Evolutionary conservation across 495 filamentous ascomycete genomes (phyloP).

Genomic region (Neurospora sp.): DNA sequence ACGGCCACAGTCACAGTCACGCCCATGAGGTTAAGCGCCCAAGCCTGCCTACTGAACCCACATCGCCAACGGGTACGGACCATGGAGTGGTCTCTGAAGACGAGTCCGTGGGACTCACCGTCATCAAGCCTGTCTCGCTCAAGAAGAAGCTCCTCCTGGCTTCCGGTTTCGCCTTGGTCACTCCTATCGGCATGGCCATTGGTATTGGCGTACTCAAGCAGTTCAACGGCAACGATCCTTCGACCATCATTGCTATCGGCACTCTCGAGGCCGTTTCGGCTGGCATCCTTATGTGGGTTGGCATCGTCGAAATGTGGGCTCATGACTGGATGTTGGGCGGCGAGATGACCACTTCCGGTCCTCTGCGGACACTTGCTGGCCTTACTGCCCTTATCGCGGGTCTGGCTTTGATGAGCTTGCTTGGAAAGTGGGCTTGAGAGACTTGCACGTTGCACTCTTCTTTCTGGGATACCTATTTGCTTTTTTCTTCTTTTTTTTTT

Average conservation of each 20-base stretch:
- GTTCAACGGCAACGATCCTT: constrained; percentile 47
- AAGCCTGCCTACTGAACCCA: constrained; percentile 1
- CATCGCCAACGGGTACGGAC: not conserved
- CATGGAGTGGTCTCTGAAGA: not conserved
- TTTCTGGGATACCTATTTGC: constrained; percentile 1
- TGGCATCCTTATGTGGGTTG: constrained; percentile 50
- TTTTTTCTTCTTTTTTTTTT: not conserved
- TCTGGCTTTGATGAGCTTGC: constrained; percentile 21
- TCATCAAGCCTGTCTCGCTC: constrained; percentile 15
- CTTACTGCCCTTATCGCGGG: constrained; percentile 13
- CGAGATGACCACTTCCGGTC: constrained; percentile 16
- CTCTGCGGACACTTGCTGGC: constrained; percentile 12
- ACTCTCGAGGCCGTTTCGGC: constrained; percentile 48
- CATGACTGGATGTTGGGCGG: constrained; percentile 41
- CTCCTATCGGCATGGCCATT: constrained; percentile 49
- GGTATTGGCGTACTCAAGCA: constrained; percentile 41
- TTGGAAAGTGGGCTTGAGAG: constrained; percentile 25
- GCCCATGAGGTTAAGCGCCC: not conserved
- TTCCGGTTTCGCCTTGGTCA: constrained; percentile 41
- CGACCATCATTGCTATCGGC: constrained; percentile 46
- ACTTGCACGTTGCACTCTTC: not conserved
- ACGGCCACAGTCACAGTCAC: constrained; percentile 4
- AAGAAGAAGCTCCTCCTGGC: constrained; percentile 38
- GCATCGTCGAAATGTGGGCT: constrained; percentile 50
- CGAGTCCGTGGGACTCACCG: not conserved